Conservation (phyloP, 164 flowering plant genomes). For the Vitis rotundifolia region DNA sequence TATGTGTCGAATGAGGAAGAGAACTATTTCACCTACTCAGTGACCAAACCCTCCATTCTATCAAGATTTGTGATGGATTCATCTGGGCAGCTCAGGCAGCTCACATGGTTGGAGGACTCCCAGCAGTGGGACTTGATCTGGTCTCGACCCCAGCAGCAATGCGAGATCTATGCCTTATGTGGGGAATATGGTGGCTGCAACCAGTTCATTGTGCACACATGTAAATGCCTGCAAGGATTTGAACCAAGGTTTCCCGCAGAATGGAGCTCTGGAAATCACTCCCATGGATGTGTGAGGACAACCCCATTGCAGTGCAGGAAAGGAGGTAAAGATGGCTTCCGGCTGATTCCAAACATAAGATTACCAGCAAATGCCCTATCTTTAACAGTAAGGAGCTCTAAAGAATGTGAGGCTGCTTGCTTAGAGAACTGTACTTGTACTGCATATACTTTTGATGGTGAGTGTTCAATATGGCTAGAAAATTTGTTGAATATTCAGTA, state of each 20-base stretch:
- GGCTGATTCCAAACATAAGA: background rate
- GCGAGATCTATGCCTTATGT: background rate
- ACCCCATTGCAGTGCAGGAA: background rate
- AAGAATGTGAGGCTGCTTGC: background rate
- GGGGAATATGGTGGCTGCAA: background rate
- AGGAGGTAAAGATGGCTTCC: background rate
- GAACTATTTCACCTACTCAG: background rate
- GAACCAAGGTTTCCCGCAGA: background rate
- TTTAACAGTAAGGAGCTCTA: background rate
- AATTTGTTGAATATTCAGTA: background rate
- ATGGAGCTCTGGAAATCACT: background rate
- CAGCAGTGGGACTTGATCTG: background rate
- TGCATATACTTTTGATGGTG: background rate
- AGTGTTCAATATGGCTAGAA: constrained; percentile 1
- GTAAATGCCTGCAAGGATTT: constrained; percentile 3
- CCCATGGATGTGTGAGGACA: constrained; percentile 6
- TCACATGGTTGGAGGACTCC: background rate
- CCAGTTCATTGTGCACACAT: background rate
- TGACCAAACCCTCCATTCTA: background rate
- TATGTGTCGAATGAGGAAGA: background rate
- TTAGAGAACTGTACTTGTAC: constrained; percentile 1
- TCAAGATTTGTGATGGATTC: constrained; percentile 1
- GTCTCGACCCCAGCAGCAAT: background rate
- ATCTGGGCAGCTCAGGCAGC: constrained; percentile 1
- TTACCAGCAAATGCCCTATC: background rate